Base-by-base conservation (phyloP, 352 stramenopile species). In the Phytophthora chlamydospora region DNA sequence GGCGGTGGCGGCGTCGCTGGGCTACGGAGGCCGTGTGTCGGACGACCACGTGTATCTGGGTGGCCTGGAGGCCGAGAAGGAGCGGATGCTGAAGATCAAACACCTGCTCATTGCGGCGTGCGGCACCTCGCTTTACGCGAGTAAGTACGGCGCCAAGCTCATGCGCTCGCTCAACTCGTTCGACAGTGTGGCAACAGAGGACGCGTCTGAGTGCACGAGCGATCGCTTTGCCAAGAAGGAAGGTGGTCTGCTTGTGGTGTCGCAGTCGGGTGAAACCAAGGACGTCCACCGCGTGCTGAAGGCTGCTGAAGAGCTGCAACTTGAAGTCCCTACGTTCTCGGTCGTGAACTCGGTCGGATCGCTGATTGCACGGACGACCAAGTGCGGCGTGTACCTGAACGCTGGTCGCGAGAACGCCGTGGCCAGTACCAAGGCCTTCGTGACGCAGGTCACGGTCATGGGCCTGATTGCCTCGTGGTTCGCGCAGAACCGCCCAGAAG, bases 361-460 rank as follows among this genome's bases (percentile, higher is more conserved):
- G 63, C 85, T 98, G 39, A 99, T 99, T 71, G 97, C 97, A 3
- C 87, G 97, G 14, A 92, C 85, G 13, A 95, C 85, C 32, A 92
- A 93, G 63, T 89, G 98, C 38, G 97, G 97, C 47, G 96, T 99
- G 19, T 99, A 99, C 76, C 92, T 99, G 52, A 98, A 99, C 69
- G 97, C 97, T 24, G 97, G 97, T 31, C 92, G 96, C 40, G 97
- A 99, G 66, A 99, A 98, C 62, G 96, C 96, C 6, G 97, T 99
- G 11, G 97, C 97, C 4, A 98, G 91, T 68, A 99, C 97, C 33
- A 99, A 99, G 81, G 97, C 97, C 0, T 99, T 99, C 65, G 98
- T 98, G 13, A 99, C 96, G 14, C 97, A 99, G 70, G 96, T 92
- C 35, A 97, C 91, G 0, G 91, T 97, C 57, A 85, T 97, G 75